Conservation (phyloP, 768 basidiomycete species). For the Clathrus columnatus region DNA sequence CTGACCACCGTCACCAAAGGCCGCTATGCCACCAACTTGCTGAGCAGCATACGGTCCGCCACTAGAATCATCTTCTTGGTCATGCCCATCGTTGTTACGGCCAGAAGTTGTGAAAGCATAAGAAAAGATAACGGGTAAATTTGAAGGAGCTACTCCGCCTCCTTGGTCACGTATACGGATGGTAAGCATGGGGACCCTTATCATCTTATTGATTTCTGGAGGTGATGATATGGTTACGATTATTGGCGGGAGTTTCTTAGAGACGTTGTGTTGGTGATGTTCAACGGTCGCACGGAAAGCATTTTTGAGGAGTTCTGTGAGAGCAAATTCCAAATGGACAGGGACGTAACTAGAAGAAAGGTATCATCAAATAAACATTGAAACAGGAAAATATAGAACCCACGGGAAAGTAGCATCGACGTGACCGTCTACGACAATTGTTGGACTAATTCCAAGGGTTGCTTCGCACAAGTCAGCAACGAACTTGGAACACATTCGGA, state of each 20-base stretch:
- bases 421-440: slow-evolving; percentile 62
- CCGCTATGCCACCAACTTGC: slow-evolving; percentile 63
- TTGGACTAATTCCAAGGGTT: slow-evolving; percentile 64
- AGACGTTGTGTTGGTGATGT: slow-evolving; percentile 41
- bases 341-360: slow-evolving; percentile 61
- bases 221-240: slow-evolving; percentile 63
- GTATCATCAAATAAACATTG: slow-evolving; percentile 6
- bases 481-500: slow-evolving; percentile 73
- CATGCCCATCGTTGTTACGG: slow-evolving; percentile 27
- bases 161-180: slow-evolving; percentile 80
- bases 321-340: slow-evolving; percentile 83
- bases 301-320: slow-evolving; percentile 88
- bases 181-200: slow-evolving; percentile 47
- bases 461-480: slow-evolving; percentile 80
- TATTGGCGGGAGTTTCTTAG: slow-evolving; percentile 47
- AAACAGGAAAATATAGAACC: slow-evolving; percentile 24
- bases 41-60: slow-evolving; percentile 76
- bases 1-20: slow-evolving; percentile 32
- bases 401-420: slow-evolving; percentile 69
- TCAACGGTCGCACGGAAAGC: slow-evolving; percentile 86
- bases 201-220: slow-evolving; percentile 4
- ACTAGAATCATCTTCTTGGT: slow-evolving; percentile 30
- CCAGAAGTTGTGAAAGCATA: slow-evolving; percentile 89
- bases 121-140: slow-evolving; percentile 77
- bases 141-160: slow-evolving; percentile 67